A percentile compares a stretch with the other conserved stretches of the same genome.
These are phyloP conservation scores for Gloeostereum incarnatum DNA, from an alignment of 768 basidiomycete genomes.

Conservation along the genomic window DNA sequence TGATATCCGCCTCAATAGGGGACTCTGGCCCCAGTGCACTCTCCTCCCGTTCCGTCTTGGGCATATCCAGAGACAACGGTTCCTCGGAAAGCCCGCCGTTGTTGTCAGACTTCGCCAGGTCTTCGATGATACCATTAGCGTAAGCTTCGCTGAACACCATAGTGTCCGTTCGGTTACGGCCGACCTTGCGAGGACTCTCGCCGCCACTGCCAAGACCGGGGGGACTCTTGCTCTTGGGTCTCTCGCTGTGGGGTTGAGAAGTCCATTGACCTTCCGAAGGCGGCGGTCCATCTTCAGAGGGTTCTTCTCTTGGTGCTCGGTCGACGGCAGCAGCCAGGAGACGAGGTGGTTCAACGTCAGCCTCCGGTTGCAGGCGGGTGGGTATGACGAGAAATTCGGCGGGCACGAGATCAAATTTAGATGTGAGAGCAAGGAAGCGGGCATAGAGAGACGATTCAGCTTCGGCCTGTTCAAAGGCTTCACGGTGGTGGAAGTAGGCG, in stretches of 20 bases:
- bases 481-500: conserved; percentile 92
- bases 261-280: neutral
- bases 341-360: conserved; percentile 32
- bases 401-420: conserved; percentile 75
- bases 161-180: conserved; percentile 42
- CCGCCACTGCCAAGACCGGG: conserved; percentile 10
- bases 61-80: neutral
- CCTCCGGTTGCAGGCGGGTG: conserved; percentile 22
- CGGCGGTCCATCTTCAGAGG: neutral
- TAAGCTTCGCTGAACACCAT: conserved; percentile 31
- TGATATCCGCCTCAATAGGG: neutral
- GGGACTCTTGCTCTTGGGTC: conserved; percentile 10
- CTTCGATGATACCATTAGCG: conserved; percentile 4
- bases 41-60: neutral
- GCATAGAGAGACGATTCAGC: conserved; percentile 86
- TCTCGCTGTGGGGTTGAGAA: conserved; percentile 3
- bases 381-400: conserved; percentile 80
- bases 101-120: conserved; percentile 1
- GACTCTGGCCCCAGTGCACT: neutral
- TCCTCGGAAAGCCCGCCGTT: neutral
- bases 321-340: conserved; percentile 30
- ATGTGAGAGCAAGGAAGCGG: conserved; percentile 78
- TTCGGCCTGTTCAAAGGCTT: conserved; percentile 84
- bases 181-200: conserved; percentile 23
- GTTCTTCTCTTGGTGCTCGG: conserved; percentile 14